Evolutionary conservation across 164 flowering plant species (phyloP), one percentile per base, ranked within the genome.

Genomic region (Nymphaea colorata): DNA sequence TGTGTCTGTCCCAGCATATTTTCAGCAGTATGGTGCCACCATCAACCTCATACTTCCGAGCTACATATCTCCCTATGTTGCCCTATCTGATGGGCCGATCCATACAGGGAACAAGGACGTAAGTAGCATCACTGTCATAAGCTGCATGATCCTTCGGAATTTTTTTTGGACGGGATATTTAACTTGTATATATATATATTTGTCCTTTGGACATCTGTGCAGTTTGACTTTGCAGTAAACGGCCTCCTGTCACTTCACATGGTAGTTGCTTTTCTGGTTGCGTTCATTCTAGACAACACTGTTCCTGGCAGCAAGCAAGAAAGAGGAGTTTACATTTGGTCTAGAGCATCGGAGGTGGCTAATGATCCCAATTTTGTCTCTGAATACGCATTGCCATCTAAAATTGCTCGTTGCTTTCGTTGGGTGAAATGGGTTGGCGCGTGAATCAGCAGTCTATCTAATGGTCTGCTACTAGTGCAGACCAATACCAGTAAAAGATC

Each of bases 251-350:
- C 97, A 0, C 44, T 93, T 78, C 87, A 84, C 85, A 87, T 91
- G 97, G 91, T 93, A 69, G 90, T 91, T 67, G 86, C 96, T 14
- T 69, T 93, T 61, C 62, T 91, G 72, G 72, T 87, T 61, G 97
- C 98, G 65, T 75, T 90, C 66, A 44, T 91, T 51, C 80, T 93
- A 25, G 98, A 93, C 74, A 90, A 86, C 83, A 89, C 94, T 0
- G 97, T 86, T 65, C 96, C 97, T 41, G 96, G 97, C 4, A 87
- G 78, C 80, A 66, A 74, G 69, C 83, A 84, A 78, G 96, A 93
- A 70, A 78, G 94, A 77, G 97, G 98, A 66, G 94, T 84, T n/a
- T 93, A 93, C 74, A 70, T 75, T 66, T 93, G 98, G 98, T 89
- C 93, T 8, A 76, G 70, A 16, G 69, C 80, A 3, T 88, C 89